Base-by-base conservation (phyloP, 2,329 filamentous ascomycete genomes). In the Tolypocladium nubicola region DNA sequence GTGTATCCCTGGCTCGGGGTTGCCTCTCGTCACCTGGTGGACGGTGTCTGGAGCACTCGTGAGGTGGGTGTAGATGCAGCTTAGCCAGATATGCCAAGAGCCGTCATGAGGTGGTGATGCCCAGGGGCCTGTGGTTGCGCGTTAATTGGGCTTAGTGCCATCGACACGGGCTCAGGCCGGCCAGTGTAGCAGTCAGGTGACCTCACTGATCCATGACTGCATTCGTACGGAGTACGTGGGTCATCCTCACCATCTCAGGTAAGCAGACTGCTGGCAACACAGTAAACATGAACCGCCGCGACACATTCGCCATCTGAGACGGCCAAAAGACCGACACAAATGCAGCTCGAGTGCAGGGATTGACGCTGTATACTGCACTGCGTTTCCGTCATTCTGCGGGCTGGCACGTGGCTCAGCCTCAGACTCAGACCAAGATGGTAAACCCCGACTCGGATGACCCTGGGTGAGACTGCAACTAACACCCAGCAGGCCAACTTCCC, bases 401-500 rank as follows among this genome's bases (percentile, higher is more conserved):
- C 30, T 11, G 30, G 30, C 26, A 2, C 47, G 47, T 35, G 30
- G 45, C 45, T 33, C 45, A 16, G 13, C 43, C 21, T 26, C 21
- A 14, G 21, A 10, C 47, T 13, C 26, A n/a, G 19, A 30, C 47
- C 30, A 37, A n/a, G 10, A 52, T 52, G 47, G 47, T 52, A 52
- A 30, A 7, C 38, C 8, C 38, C 13, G 19, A 23, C 21, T 19
- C 10, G 23, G 43, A 23, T 45, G 43, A 19, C 38, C 6, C 39
- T 30, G 23, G 1, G n/a, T 10, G 30, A 13, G 47, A 35, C 19
- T 4, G 19, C 37, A 47, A 23, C 52, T 53, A 43, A 50, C 59
- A 62, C 7, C n/a, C n/a, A 52, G 14, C 58, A 89, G 76, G 88
- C 88, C 43, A 92, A 86, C 70, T 84, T 97, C 55, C 94, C 94